These are phyloP conservation scores for Nitzschia sp. DNA, from an alignment of 108 stramenopile species.

Conservation along the genomic window DNA sequence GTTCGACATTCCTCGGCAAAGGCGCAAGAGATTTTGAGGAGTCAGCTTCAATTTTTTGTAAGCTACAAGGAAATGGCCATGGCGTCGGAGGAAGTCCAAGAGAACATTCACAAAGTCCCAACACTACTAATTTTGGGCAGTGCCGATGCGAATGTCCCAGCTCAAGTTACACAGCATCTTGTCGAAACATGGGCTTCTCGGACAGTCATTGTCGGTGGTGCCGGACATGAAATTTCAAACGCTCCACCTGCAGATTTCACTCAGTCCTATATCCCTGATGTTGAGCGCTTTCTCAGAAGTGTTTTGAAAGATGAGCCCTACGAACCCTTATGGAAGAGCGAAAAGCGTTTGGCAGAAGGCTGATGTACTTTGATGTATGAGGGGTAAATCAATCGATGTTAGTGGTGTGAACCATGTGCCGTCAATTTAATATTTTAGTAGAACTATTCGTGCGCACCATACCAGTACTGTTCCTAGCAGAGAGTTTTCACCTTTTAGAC, in stretches of 20 bases:
- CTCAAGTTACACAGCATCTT: slow-evolving; percentile 21
- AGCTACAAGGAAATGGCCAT: slow-evolving; percentile 22
- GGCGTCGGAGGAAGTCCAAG: slow-evolving; percentile 22
- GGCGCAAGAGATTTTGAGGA: slow-evolving; percentile 28
- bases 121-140: slow-evolving; percentile 32
- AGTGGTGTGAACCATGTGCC: too few species aligned
- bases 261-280: slow-evolving; percentile 2
- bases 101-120: slow-evolving; percentile 20
- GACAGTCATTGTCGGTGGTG: slow-evolving; percentile 37
- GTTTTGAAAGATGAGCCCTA: slow-evolving; percentile 1
- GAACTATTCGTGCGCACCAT: too few species aligned
- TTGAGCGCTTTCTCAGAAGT: neutral
- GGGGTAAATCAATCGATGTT: too few species aligned
- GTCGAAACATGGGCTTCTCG: slow-evolving; percentile 36
- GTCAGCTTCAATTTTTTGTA: slow-evolving; percentile 30
- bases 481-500: too few species aligned
- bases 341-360: neutral
- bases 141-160: slow-evolving; percentile 38
- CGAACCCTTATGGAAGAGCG: neutral
- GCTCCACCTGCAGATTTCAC: neutral
- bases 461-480: too few species aligned
- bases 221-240: slow-evolving; percentile 40
- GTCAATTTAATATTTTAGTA: too few species aligned
- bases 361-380: too few species aligned
- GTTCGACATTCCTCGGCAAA: slow-evolving; percentile 17